These are phyloP conservation scores for Acidomyces sp. DNA, from an alignment of 495 filamentous ascomycete genomes.

Conservation along the genomic window DNA sequence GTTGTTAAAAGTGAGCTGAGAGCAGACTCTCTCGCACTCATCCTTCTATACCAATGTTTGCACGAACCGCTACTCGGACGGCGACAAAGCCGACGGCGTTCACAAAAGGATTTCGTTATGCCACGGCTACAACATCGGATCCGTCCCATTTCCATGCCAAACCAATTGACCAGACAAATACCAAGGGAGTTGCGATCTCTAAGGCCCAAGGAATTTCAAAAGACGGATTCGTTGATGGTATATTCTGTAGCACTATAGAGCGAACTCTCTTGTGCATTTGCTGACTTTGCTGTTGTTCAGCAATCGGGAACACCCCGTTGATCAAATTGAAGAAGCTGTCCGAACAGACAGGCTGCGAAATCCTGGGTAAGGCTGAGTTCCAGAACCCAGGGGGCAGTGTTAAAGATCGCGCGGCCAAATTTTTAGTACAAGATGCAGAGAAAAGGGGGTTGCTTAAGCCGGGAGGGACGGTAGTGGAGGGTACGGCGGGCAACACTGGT, in stretches of 20 bases:
- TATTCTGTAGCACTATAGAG: slow-evolving; percentile 3
- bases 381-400: slow-evolving; percentile 95
- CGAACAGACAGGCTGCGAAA: slow-evolving; percentile 80
- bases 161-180: slow-evolving; percentile 36
- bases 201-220: slow-evolving; percentile 71
- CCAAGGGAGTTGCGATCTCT: slow-evolving; percentile 54
- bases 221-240: slow-evolving; percentile 73
- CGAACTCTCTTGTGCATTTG: slow-evolving; percentile 1
- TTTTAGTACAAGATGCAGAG: slow-evolving; percentile 88
- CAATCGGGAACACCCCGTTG: slow-evolving; percentile 93
- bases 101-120: slow-evolving; percentile 5
- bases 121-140: slow-evolving; percentile 7
- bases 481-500: slow-evolving; percentile 93
- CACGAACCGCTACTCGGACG: slow-evolving; percentile 9
- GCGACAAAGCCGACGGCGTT: slow-evolving; percentile 2
- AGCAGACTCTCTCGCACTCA: too few species aligned
- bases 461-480: slow-evolving; percentile 91
- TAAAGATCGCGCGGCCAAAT: slow-evolving; percentile 92
- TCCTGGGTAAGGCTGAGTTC: slow-evolving; percentile 96
- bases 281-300: slow-evolving; percentile 34
- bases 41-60: slow-evolving; percentile 13
- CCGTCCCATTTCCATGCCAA: slow-evolving; percentile 10
- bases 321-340: slow-evolving; percentile 83
- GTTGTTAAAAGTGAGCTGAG: too few species aligned
- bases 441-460: slow-evolving; percentile 65